Conservation (phyloP, 1,284 basidiomycete genomes). For the Termitomyces sp. region DNA sequence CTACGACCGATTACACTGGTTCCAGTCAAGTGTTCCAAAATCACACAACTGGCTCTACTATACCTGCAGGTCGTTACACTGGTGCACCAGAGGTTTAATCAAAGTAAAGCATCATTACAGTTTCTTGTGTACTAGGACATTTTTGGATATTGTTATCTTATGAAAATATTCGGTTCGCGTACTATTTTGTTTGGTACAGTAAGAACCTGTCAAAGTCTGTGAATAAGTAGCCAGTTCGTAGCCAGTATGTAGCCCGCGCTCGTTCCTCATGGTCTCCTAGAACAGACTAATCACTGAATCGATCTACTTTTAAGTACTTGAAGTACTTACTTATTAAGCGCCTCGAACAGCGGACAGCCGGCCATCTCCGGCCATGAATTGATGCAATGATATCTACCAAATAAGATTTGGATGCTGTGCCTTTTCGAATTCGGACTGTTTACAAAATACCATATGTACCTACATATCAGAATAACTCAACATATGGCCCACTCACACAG, state of each 20-base stretch:
- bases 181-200: neutral
- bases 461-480: no score
- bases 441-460: neutral
- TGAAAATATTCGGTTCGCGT: neutral
- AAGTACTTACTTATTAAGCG: no score
- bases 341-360: no score
- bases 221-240: no score
- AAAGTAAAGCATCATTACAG: neutral
- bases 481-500: neutral
- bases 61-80: constrained; percentile 25
- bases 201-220: no score
- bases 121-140: neutral
- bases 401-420: neutral
- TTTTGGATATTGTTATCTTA: no score
- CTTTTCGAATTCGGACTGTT: neutral
- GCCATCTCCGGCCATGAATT: no score
- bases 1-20: constrained; percentile 7
- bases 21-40: constrained; percentile 7
- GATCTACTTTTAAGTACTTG: no score
- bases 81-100: constrained; percentile 32
- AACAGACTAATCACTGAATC: no score
- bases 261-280: no score
- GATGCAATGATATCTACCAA: neutral
- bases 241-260: no score
- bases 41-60: constrained; percentile 11